Conservation (phyloP, 768 basidiomycete species). For the Pseudohyphozyma bogoriensis region DNA sequence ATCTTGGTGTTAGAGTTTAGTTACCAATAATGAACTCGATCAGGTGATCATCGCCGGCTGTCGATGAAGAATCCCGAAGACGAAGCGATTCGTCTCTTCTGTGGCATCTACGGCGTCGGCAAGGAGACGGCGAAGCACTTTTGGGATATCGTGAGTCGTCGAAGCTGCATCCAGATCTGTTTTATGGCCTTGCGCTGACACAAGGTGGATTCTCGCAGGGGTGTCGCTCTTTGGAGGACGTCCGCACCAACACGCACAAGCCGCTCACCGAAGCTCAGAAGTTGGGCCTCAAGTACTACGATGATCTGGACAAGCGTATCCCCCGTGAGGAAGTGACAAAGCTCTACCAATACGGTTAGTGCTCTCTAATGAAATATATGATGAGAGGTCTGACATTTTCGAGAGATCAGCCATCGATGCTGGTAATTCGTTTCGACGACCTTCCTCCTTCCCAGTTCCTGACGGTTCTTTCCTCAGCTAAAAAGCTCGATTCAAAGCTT, state of each 20-base stretch:
- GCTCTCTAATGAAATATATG: background rate
- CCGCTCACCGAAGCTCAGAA: background rate
- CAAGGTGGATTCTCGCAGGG: background rate
- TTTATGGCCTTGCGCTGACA: background rate
- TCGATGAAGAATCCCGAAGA: background rate
- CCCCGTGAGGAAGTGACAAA: constrained; percentile 37
- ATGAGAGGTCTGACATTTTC: too few relatives aligned
- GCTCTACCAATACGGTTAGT: constrained; percentile 29
- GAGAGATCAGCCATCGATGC: too few relatives aligned
- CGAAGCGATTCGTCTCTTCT: background rate
- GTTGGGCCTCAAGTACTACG: constrained; percentile 37
- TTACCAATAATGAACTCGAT: background rate
- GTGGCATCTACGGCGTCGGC: constrained; percentile 5
- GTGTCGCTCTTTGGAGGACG: constrained; percentile 3
- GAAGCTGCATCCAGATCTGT: background rate
- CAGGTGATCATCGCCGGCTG: background rate
- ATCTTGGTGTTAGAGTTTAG: too few relatives aligned
- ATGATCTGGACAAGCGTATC: constrained; percentile 38
- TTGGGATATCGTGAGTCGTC: constrained; percentile 5
- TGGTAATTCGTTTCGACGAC: background rate
- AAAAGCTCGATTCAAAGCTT: constrained; percentile 33
- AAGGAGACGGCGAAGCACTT: constrained; percentile 4
- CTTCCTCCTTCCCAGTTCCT: background rate
- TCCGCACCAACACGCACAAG: background rate
- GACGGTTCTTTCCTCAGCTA: constrained; percentile 8